phyloP scores from a whole-genome alignment of 2,329 filamentous ascomycete species.

The Cyclaneusma minus region DNA sequence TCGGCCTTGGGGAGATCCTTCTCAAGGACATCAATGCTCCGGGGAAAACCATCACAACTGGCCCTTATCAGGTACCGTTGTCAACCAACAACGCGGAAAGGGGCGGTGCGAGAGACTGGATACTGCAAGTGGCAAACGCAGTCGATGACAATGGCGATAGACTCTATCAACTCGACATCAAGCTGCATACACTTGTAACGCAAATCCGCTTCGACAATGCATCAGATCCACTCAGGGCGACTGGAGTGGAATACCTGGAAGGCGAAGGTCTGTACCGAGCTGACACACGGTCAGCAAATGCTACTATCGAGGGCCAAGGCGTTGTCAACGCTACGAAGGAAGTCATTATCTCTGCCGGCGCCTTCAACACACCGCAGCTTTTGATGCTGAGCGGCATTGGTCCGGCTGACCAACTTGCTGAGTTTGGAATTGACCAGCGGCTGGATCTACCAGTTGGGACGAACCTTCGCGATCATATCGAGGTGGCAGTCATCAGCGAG shows the following conservation, averaged over 20 bases:
- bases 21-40: slow-evolving; percentile 12
- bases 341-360: slow-evolving; percentile 31
- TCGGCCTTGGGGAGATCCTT: slow-evolving; percentile 7
- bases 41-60: slow-evolving; percentile 7
- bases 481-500: slow-evolving; percentile 29
- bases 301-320: slow-evolving; percentile 11
- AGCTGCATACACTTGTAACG: slow-evolving; percentile 19
- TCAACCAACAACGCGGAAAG: slow-evolving; percentile 8
- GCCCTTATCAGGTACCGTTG: slow-evolving; percentile 11
- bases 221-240: slow-evolving; percentile 18
- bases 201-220: slow-evolving; percentile 22
- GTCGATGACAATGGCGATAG: slow-evolving; percentile 8
- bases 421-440: slow-evolving; percentile 32
- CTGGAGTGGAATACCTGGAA: slow-evolving; percentile 26
- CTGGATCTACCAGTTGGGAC: slow-evolving; percentile 44
- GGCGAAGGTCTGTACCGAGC: slow-evolving; percentile 27
- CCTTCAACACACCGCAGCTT: slow-evolving; percentile 29
- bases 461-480: slow-evolving; percentile 43
- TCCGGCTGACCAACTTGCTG: slow-evolving; percentile 21
- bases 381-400: slow-evolving; percentile 31
- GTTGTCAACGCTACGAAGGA: slow-evolving; percentile 23
- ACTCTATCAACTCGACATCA: slow-evolving; percentile 10
- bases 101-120: slow-evolving; percentile 11
- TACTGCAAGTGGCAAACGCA: slow-evolving; percentile 12
- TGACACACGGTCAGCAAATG: slow-evolving; percentile 20